A percentile compares a stretch with the other conserved stretches of the same genome.
phyloP scores from a whole-genome alignment of 2,329 filamentous ascomycete species.

The Madurella fahalii region DNA sequence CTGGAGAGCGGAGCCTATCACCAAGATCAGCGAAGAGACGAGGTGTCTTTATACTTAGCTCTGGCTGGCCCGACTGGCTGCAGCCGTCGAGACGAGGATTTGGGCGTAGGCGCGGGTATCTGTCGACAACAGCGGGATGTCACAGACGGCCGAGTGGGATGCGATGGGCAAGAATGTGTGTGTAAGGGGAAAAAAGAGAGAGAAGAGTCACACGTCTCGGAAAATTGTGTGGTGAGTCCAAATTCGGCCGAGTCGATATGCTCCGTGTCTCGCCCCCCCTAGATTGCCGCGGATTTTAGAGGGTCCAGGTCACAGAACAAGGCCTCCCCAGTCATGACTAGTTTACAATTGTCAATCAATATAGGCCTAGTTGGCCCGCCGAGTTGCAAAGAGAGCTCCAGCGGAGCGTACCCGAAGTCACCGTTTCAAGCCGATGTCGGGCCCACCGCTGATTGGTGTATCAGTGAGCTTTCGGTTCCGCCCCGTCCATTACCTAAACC shows the following conservation, averaged over 20 bases:
- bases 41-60: conserved; percentile 23
- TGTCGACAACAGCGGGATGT: conserved; percentile 8
- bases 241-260: conserved; percentile 18
- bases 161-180: conserved; percentile 4
- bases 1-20: conserved; percentile 23
- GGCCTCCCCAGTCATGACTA: conserved; percentile 10
- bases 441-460: conserved; percentile 15
- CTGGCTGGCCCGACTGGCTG: conserved; percentile 2
- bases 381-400: conserved; percentile 16
- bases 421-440: conserved; percentile 21
- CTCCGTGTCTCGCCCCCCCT: conserved; percentile 13
- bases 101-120: conserved; percentile 7
- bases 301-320: conserved; percentile 10
- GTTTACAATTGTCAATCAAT: conserved; percentile 12
- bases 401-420: conserved; percentile 10
- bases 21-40: conserved; percentile 21
- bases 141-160: conserved; percentile 12
- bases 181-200: background rate
- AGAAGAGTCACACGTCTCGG: conserved; percentile 20
- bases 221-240: conserved; percentile 20
- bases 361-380: conserved; percentile 14
- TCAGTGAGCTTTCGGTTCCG: background rate
- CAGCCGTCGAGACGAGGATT: background rate
- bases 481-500: conserved; percentile 24
- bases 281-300: conserved; percentile 17